Evolutionary conservation across 805 yeast species (phyloP).

Genomic region (Scheffersomyces ergatensis): DNA sequence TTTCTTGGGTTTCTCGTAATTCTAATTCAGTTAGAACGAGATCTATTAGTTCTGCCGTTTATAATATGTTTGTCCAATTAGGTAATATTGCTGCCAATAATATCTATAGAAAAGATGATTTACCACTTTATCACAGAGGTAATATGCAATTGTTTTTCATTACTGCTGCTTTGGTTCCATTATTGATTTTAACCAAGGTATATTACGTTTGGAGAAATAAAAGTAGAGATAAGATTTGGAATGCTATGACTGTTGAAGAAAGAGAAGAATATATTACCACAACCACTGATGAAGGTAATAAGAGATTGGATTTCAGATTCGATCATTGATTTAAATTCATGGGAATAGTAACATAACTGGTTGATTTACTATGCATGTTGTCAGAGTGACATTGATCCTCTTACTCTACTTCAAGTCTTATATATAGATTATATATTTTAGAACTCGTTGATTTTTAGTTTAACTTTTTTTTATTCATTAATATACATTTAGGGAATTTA

Average conservation of each 20-base stretch:
- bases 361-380: no score
- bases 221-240: slow-evolving; percentile 50
- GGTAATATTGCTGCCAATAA: slow-evolving; percentile 54
- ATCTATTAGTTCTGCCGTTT: slow-evolving; percentile 63
- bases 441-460: no score
- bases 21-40: slow-evolving; percentile 62
- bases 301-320: slow-evolving; percentile 43
- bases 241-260: slow-evolving; percentile 45
- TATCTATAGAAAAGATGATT: slow-evolving; percentile 55
- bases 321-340: slow-evolving; percentile 22
- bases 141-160: slow-evolving; percentile 42
- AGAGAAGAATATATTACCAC: slow-evolving; percentile 42
- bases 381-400: no score
- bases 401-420: no score
- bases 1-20: slow-evolving; percentile 58
- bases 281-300: slow-evolving; percentile 49
- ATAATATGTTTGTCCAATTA: slow-evolving; percentile 62
- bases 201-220: slow-evolving; percentile 44
- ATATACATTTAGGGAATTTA: no score
- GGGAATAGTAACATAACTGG: no score
- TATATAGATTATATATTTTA: no score
- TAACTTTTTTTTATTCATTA: neutral
- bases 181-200: slow-evolving; percentile 25
- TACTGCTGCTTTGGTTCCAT: slow-evolving; percentile 26
- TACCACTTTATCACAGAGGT: slow-evolving; percentile 60